Conservation (phyloP, 805 yeast species). For the Komagataella pseudopastoris region DNA sequence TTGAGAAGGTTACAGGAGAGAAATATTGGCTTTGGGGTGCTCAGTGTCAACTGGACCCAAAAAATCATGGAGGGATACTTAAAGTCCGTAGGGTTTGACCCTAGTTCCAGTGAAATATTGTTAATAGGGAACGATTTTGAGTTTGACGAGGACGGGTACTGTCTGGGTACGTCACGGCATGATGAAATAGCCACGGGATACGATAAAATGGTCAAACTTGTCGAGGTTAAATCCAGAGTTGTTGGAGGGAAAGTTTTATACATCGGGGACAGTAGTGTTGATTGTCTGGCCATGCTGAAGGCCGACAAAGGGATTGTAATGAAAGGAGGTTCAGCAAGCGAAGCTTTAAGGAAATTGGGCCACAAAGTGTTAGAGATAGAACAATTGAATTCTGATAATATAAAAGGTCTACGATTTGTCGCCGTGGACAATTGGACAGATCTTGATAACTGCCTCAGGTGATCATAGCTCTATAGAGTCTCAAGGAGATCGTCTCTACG, state of each 20-base stretch:
- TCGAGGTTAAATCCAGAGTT: constrained; percentile 9
- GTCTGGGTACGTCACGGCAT: constrained; percentile 12
- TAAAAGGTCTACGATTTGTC: neutral
- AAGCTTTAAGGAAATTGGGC: constrained; percentile 12
- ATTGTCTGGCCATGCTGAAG: constrained; percentile 33
- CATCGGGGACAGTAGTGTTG: constrained; percentile 54
- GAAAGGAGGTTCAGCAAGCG: constrained; percentile 21
- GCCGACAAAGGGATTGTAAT: constrained; percentile 35
- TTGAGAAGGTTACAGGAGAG: neutral
- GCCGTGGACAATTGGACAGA: constrained; percentile 1
- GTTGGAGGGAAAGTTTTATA: constrained; percentile 20
- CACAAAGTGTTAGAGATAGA: constrained; percentile 2
- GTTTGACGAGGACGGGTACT: constrained; percentile 12
- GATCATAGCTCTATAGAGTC: constrained; percentile 3
- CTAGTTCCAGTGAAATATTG: constrained; percentile 7
- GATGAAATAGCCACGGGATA: constrained; percentile 12
- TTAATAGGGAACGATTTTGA: constrained; percentile 40
- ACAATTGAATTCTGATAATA: neutral
- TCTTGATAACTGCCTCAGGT: neutral
- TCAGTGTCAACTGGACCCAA: constrained; percentile 55
- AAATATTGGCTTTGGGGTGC: constrained; percentile 10
- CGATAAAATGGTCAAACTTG: constrained; percentile 13
- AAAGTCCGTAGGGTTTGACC: constrained; percentile 8
- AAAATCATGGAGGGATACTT: constrained; percentile 25
- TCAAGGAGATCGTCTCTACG: constrained; percentile 34